Evolutionary conservation across 345 rosid genomes (phyloP), one percentile per base, ranked within the genome.

Genomic region (Moringa oleifera): DNA sequence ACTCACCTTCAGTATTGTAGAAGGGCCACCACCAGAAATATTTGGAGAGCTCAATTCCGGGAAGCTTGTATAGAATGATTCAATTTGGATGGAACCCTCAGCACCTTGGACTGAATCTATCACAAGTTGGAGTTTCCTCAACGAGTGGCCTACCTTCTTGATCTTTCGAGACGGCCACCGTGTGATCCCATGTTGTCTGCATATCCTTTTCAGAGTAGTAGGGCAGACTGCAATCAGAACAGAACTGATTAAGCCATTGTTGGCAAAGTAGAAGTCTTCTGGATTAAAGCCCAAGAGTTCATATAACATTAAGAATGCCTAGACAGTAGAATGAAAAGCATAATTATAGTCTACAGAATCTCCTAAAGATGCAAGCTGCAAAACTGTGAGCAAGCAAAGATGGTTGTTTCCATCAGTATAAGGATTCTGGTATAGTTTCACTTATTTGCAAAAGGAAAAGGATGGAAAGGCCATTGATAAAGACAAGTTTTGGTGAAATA

Each of bases 131-230:
- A 94, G 94, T 70, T 94, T 94, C 87, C 68, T 88, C 58, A 94
- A 68, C 25, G 97, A 86, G 69, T 86, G 96, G 25, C 92, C 94
- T 45, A 94, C 99, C 81, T 94, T 94, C 80, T 94, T 94, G 78
- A 94, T 84, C 82, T 90, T 90, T 53, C 98, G 80, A 31, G 98
- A 90, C 18, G 97, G 99, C 97, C 99, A 94, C 23, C 97, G 80
- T 22, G 75, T 82, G 72, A 94, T 88, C 18, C 98, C 97, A 46
- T 93, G 89, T 63, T 83, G 92, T 72, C 97, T 85, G 85, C 97
- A 93, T 74, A 93, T 93, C 85, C 96, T 80, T 79, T 93, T 90
- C 77, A 93, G 73, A 23, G 98, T 93, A 61, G 98, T 93, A 17
- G 98, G 98, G 58, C 97, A 93, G 71, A 90, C 98, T 93, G 97